Evolutionary conservation across 495 filamentous ascomycete genomes (phyloP), one percentile per base, ranked within the genome.

Genomic region (Penicillium simplicissimum): DNA sequence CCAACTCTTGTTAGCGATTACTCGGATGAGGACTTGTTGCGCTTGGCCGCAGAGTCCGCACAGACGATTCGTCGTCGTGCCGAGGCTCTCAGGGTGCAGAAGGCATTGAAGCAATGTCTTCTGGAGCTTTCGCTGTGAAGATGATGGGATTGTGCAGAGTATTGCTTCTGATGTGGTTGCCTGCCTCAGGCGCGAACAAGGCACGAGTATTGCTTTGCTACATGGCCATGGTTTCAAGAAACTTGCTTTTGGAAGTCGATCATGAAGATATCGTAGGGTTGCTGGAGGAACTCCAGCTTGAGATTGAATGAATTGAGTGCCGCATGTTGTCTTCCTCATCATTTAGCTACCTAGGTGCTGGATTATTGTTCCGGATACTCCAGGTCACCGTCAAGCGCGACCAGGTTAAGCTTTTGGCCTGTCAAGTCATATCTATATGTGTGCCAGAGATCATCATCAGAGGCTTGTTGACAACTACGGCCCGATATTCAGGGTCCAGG

Each of bases 21-120:
- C 31, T 59, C 57, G n/a, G 57, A 59, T 15, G 47, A 59, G 19
- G 36, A 59, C 4, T 23, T 52, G 23, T 15, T 34, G 13, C 48
- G 25, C 25, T 31, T 52, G 23, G 31, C 25, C 5, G 31, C 48
- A 19, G 48, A 52, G 48, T 34, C 48, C 4, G 8, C 23, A 25
- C 48, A 52, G 25, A 52, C 42, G 11, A 45, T n/a, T 23, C 42
- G 19, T 23, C 19, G 42, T 23, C 42, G 42, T 45, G 42, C 19
- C 2, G 42, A 45, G 19, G 42, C 42, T 45, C 8, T 45, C 17
- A 10, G 21, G 19, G 0, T 45, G 42, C 42, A 45, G 9, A 45
- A 45, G 17, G 21, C 8, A 4, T 45, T 45, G 17, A 45, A 45
- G 42, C 19, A 45, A 11, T 11, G 17, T 9, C 42, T 45, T 19